phyloP scores from a whole-genome alignment of 805 yeast species.

The Spencermartinsiella europaea region DNA sequence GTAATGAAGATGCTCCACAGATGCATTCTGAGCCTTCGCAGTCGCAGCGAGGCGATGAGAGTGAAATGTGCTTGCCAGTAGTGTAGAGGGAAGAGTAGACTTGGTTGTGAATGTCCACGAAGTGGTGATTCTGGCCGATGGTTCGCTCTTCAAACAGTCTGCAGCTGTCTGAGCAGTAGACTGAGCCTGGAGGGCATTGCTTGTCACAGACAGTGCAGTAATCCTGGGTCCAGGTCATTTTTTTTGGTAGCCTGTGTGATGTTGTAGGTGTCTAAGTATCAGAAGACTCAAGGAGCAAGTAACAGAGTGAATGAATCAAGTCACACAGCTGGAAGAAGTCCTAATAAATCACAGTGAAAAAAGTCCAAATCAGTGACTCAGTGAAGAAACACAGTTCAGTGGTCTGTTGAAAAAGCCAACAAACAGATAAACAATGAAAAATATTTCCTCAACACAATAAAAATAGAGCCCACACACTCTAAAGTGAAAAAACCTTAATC shows the following conservation, averaged over 20 bases:
- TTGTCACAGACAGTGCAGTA: slow-evolving; percentile 56
- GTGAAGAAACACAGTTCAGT: background rate
- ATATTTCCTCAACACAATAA: too few relatives aligned
- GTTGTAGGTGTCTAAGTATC: background rate
- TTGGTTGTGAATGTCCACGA: background rate
- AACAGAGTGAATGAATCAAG: too few relatives aligned
- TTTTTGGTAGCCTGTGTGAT: background rate
- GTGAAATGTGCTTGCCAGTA: slow-evolving; percentile 5
- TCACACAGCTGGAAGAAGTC: too few relatives aligned
- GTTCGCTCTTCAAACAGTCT: slow-evolving; percentile 26
- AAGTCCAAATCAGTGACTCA: background rate
- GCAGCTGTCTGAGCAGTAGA: slow-evolving; percentile 46
- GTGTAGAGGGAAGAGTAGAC: slow-evolving; percentile 1
- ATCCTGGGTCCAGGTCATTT: slow-evolving; percentile 42
- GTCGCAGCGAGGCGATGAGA: slow-evolving; percentile 6
- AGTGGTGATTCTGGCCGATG: slow-evolving; percentile 1
- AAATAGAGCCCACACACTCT: too few relatives aligned
- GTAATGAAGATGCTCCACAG: slow-evolving; percentile 1
- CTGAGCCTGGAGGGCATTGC: slow-evolving; percentile 39
- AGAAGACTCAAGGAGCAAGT: background rate
- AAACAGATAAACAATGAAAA: too few relatives aligned
- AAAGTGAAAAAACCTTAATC: too few relatives aligned
- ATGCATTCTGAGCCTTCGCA: background rate
- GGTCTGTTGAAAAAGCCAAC: background rate
- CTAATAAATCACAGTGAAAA: background rate